Percentiles rank a stretch among this genome's conserved stretches.
These are phyloP conservation scores for Corylus heterophylla DNA, from an alignment of 306 rosid genomes.

Conservation along the genomic window DNA sequence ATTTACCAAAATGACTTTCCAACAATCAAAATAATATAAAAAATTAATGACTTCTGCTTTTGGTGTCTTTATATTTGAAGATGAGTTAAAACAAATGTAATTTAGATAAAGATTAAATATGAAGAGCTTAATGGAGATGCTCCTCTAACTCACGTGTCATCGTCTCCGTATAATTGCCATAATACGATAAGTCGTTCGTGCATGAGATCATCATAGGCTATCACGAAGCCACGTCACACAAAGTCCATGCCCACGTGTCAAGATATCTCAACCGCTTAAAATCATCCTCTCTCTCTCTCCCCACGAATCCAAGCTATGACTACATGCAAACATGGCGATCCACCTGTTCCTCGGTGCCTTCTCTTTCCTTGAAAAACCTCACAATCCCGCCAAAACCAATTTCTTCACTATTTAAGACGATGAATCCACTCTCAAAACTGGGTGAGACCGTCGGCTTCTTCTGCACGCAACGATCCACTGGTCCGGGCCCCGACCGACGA, in stretches of 20 bases:
- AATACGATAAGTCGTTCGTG: too few species aligned
- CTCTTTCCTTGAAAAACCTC: conserved; percentile 27
- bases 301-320: conserved; percentile 21
- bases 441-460: background rate
- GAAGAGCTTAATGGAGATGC: too few species aligned
- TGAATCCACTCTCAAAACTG: conserved; percentile 41
- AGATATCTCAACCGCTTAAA: conserved; percentile 22
- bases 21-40: too few species aligned
- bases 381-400: conserved; percentile 28
- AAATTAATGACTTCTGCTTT: too few species aligned
- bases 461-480: conserved; percentile 19
- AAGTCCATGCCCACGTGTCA: conserved; percentile 43
- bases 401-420: conserved; percentile 6
- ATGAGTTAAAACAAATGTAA: too few species aligned
- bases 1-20: too few species aligned
- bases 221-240: conserved; percentile 44
- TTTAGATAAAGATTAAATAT: too few species aligned
- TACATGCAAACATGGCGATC: conserved; percentile 25
- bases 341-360: conserved; percentile 29
- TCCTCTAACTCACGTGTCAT: too few species aligned
- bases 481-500: conserved; percentile 63
- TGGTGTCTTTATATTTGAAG: too few species aligned
- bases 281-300: conserved; percentile 13
- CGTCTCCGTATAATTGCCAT: too few species aligned
- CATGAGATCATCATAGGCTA: conserved; percentile 30